Conservation (phyloP, 1,284 basidiomycete species). For the Megacollybia platyphylla region DNA sequence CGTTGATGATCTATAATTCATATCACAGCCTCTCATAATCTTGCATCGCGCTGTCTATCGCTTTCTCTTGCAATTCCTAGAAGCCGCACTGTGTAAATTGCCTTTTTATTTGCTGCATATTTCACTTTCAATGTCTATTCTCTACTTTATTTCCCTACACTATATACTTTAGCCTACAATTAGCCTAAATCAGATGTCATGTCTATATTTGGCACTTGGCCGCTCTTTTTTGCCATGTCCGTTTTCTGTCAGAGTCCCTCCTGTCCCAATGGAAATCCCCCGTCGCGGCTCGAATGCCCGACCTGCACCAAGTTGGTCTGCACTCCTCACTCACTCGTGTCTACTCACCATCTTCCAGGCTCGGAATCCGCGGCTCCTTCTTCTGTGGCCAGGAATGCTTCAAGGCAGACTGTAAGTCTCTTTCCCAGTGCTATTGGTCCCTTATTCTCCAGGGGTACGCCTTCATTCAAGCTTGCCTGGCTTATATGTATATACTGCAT, state of each 20-base stretch:
- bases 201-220: constrained; percentile 9
- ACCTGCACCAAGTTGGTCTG: constrained; percentile 61
- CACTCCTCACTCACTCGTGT: constrained; percentile 1
- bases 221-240: constrained; percentile 12
- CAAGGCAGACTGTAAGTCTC: constrained; percentile 63
- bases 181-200: neutral
- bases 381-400: constrained; percentile 83
- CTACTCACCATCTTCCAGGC: constrained; percentile 23
- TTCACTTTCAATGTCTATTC: neutral
- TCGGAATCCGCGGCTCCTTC: constrained; percentile 71
- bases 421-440: constrained; percentile 1
- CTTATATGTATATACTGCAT: neutral
- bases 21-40: constrained; percentile 10
- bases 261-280: constrained; percentile 66
- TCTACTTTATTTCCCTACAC: neutral
- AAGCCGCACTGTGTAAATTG: neutral
- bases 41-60: constrained; percentile 1
- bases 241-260: constrained; percentile 53
- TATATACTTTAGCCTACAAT: neutral
- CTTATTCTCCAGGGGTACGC: constrained; percentile 29
- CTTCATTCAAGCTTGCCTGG: neutral
- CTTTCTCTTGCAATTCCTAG: neutral
- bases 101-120: neutral
- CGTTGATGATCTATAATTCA: constrained; percentile 18
- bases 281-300: constrained; percentile 69